Percentiles rank a stretch among this genome's conserved stretches.
Conservation (phyloP, 768 basidiomycete species). For the Auricularia heimuer region DNA sequence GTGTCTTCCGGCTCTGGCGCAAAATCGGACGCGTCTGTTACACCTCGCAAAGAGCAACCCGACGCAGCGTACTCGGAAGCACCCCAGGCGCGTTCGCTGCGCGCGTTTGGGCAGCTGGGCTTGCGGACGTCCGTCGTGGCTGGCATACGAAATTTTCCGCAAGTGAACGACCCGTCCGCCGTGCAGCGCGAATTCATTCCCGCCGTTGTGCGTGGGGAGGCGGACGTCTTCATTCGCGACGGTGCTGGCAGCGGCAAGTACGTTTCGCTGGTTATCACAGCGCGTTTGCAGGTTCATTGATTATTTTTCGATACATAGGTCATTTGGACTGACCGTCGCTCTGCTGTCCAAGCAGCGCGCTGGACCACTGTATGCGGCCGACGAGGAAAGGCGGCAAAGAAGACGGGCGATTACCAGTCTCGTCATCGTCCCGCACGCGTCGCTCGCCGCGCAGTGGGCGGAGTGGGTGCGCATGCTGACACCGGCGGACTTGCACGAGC, state of each 20-base stretch:
- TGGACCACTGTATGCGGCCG: constrained; percentile 14
- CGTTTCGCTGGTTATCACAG: constrained; percentile 18
- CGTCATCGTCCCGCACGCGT: constrained; percentile 62
- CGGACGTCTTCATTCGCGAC: constrained; percentile 59
- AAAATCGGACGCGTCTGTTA: too few species aligned
- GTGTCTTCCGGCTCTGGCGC: too few species aligned
- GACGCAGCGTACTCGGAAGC: too few species aligned
- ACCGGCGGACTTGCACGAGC: constrained; percentile 15
- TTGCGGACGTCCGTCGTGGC: neutral
- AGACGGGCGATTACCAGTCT: constrained; percentile 39
- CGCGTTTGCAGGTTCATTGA: neutral
- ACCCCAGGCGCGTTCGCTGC: neutral
- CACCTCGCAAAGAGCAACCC: too few species aligned
- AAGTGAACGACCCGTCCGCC: constrained; percentile 45
- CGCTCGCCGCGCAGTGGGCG: constrained; percentile 56
- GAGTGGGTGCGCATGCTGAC: constrained; percentile 45
- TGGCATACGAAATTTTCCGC: constrained; percentile 35
- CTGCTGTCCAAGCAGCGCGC: constrained; percentile 47
- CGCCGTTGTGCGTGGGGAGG: constrained; percentile 38
- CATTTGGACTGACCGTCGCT: constrained; percentile 60
- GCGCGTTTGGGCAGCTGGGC: neutral
- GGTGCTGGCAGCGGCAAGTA: constrained; percentile 75
- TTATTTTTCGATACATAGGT: constrained; percentile 32
- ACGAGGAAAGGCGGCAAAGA: constrained; percentile 5
- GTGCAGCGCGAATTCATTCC: constrained; percentile 54